Base-by-base conservation (phyloP, 1,139 yeast genomes). In the Ashbya aceris region DNA sequence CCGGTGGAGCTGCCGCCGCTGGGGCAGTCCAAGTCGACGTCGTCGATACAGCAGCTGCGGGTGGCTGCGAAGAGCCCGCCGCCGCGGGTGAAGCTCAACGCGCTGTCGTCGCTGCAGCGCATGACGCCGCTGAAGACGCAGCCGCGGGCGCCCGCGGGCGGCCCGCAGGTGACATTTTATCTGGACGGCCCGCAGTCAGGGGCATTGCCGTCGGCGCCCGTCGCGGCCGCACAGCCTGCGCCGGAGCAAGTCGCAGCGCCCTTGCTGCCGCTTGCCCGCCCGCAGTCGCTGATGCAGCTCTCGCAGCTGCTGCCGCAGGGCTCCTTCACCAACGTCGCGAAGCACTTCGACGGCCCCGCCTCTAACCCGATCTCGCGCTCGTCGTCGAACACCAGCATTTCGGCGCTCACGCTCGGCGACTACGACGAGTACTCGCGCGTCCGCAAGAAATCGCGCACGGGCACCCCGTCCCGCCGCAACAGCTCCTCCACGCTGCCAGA, bases 41-140 rank as follows among this genome's bases (percentile, higher is more conserved):
- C 27, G n/a, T 6, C 27, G n/a, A 10, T n/a, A 9, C 29, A 23
- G 29, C 37, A 32, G 20, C 20, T 13, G 20, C n/a, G n/a, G n/a
- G n/a, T 14, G 13, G 29, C 5, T 17, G n/a, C 37, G 14, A 14
- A 10, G 11, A 10, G 17, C 8, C 40, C 39, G 10, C 26, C 42
- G 12, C 37, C 46, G 9, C 38, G 49, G 10, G 44, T 44, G 8
- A 46, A 46, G 31, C 36, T 46, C 8, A 60, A 55, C 44, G 68
- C 64, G 2, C 49, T 65, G 26, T 66, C 69, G 1, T 58, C 64
- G 2, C 43, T 66, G 43, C 65, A 66, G 49, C 52, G 64, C 51
- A 65, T 66, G 69, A 65, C 69, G 0, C 69, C 69, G 7, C 38
- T 55, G 28, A 38, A 41, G 27, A 11, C 44, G 35, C 36, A 27